Evolutionary conservation across 441 rosid genomes (phyloP), one percentile per base, ranked within the genome.

Genomic region (Populus hybrid): DNA sequence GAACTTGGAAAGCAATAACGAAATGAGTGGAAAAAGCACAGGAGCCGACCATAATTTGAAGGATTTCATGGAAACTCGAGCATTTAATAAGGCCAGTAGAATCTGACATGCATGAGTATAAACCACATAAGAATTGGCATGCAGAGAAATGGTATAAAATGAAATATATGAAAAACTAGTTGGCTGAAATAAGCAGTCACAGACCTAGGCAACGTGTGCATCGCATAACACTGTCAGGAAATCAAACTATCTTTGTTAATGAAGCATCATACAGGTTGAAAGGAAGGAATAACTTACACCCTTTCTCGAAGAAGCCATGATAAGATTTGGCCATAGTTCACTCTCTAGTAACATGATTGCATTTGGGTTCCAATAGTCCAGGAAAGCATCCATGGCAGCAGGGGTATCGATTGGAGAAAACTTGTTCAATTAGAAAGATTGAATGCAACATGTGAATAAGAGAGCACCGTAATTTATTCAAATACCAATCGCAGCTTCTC

Each of bases 281-380:
- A 57, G 61, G 64, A 64, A 32, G 42, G 73, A 70, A 81, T 72
- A 77, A 92, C 89, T 86, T 85, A 95, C 99, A 67, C 81, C 86
- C 84, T 84, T 84, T 80, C 81, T 83, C 34, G 97, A 84, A 85
- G 97, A 91, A 77, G 75, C 67, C 86, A 96, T 84, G 42, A 96
- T 87, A 71, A 96, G 95, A 83, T 96, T 96, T 38, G 98, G 99
- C 97, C 98, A 96, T 34, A 96, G 82, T 82, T 94, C 99, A 64
- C 89, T 93, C 89, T 96, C 99, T 89, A 96, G 75, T 71, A 96
- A 75, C 71, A 96, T 67, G 80, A 92, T 85, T 21, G 90, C 90
- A 82, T 40, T 87, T 36, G 99, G 98, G 82, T 89, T 91, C 99
- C 99, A 95, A 67, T 91, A 71, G 66, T 79, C 80, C 77, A 94